A percentile compares a stretch with the other conserved stretches of the same genome.
Evolutionary conservation across 495 filamentous ascomycete genomes (phyloP).

Genomic region (Saxophila tyrrhenica): DNA sequence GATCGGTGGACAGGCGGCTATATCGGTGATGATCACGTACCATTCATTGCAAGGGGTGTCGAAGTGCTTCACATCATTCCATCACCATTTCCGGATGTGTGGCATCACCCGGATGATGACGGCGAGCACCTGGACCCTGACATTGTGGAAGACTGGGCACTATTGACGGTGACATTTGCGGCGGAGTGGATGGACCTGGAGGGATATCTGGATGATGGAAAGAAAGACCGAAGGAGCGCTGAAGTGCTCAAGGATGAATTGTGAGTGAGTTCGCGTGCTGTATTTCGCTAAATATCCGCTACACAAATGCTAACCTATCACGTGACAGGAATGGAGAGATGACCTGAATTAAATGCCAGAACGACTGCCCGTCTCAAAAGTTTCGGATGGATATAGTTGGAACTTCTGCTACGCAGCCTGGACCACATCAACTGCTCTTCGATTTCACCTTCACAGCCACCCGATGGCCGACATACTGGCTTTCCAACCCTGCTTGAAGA

Average conservation of each 20-base stretch:
- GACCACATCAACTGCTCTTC: too few species aligned
- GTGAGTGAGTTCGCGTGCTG: constrained; percentile 4
- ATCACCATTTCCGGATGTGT: constrained; percentile 67
- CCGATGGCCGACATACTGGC: too few species aligned
- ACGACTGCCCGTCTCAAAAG: too few species aligned
- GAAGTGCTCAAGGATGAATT: background rate
- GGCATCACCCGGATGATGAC: constrained; percentile 79
- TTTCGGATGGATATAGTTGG: too few species aligned
- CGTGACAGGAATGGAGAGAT: too few species aligned
- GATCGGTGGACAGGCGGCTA: constrained; percentile 35
- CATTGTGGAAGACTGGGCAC: constrained; percentile 80
- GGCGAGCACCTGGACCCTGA: constrained; percentile 73
- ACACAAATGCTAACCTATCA: too few species aligned
- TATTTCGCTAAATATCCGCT: too few species aligned
- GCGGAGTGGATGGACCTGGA: constrained; percentile 93
- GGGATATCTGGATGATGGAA: constrained; percentile 30
- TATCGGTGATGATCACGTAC: constrained; percentile 75
- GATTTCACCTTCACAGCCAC: too few species aligned
- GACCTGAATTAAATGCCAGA: too few species aligned
- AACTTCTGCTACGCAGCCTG: too few species aligned
- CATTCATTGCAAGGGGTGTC: constrained; percentile 76
- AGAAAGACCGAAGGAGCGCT: background rate
- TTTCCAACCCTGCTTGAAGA: too few species aligned
- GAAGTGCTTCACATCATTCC: constrained; percentile 83
- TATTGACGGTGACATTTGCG: constrained; percentile 69